Conservation (phyloP, 1,284 basidiomycete species). For the Microbotryum violaceum region DNA sequence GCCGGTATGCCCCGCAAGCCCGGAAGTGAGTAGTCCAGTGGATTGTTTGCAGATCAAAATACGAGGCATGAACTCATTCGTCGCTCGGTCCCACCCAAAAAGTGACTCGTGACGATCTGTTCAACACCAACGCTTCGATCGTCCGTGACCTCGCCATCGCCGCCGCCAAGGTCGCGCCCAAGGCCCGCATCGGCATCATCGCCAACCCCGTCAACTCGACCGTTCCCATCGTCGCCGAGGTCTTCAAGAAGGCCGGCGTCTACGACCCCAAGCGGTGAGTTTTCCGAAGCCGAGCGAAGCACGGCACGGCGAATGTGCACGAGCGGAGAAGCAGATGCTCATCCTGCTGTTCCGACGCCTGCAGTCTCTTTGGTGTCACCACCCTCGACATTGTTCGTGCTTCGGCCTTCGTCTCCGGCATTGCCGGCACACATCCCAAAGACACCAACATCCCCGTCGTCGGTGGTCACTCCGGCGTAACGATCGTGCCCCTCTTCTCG, state of each 20-base stretch:
- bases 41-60: neutral
- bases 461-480: conserved; percentile 92
- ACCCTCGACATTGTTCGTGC: conserved; percentile 96
- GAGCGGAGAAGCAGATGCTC: neutral
- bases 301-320: neutral
- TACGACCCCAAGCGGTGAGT: conserved; percentile 68
- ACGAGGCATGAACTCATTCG: neutral
- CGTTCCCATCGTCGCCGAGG: conserved; percentile 91
- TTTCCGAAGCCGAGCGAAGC: neutral
- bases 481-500: conserved; percentile 90
- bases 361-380: conserved; percentile 67
- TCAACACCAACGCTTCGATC: conserved; percentile 95
- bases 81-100: conserved; percentile 81
- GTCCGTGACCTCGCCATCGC: conserved; percentile 90
- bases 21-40: conserved; percentile 18
- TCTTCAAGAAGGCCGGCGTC: conserved; percentile 85
- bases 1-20: conserved; percentile 59
- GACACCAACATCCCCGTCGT: conserved; percentile 75
- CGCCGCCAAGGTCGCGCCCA: conserved; percentile 76
- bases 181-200: conserved; percentile 89
- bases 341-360: neutral
- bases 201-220: conserved; percentile 70
- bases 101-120: conserved; percentile 94
- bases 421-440: conserved; percentile 57
- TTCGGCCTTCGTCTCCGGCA: conserved; percentile 75